phyloP scores from a whole-genome alignment of 805 yeast species.

The Saturnispora gosingensis region DNA sequence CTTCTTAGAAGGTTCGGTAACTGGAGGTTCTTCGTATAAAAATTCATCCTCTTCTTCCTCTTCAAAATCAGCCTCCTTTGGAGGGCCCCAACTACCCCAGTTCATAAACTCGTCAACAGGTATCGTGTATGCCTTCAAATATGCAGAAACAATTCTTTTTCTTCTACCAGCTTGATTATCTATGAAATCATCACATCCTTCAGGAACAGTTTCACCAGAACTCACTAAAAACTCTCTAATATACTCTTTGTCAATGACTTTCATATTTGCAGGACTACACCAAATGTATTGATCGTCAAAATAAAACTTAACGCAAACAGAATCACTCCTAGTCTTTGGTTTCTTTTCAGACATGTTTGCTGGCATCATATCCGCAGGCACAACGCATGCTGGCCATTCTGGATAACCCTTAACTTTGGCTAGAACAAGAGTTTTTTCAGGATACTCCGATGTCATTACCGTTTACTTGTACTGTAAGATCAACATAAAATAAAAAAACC shows the following conservation, averaged over 20 bases:
- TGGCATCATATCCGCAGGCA: conserved; percentile 54
- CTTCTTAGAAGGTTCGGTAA: neutral
- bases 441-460: neutral
- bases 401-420: conserved; percentile 84
- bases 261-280: conserved; percentile 47
- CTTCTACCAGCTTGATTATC: conserved; percentile 11
- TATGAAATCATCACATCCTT: neutral
- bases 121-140: conserved; percentile 31
- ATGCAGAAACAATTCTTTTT: conserved; percentile 25
- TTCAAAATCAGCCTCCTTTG: conserved; percentile 16
- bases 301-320: conserved; percentile 51
- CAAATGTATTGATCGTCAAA: conserved; percentile 67
- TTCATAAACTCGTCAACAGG: conserved; percentile 38
- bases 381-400: conserved; percentile 85
- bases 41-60: conserved; percentile 7
- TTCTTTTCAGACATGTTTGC: conserved; percentile 39
- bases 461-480: neutral
- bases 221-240: conserved; percentile 28
- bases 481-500: neutral
- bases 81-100: conserved; percentile 35
- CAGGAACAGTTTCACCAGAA: conserved; percentile 25
- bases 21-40: conserved; percentile 2
- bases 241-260: conserved; percentile 32
- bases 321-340: conserved; percentile 35
- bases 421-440: conserved; percentile 43